Conservation (phyloP, 257 asterid genomes). For the Plectranthus barbatus region DNA sequence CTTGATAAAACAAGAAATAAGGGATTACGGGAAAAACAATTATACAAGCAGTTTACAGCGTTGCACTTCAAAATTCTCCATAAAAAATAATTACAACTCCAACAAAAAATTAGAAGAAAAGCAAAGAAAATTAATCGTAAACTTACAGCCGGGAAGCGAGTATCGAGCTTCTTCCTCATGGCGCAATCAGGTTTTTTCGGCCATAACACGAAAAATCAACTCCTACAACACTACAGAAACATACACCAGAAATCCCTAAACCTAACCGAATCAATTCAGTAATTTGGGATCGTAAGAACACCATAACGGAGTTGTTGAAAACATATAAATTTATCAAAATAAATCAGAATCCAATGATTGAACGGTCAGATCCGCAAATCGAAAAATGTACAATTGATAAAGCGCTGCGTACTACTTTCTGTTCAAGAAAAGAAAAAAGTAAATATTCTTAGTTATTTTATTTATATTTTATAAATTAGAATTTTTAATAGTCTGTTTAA, state of each 20-base stretch:
- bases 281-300: constrained; percentile 7
- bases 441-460: too few relatives aligned
- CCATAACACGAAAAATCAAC: constrained; percentile 8
- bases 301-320: background rate
- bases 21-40: constrained; percentile 8
- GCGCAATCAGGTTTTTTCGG: constrained; percentile 20
- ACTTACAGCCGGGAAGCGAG: background rate
- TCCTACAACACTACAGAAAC: background rate
- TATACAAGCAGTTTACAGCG: background rate
- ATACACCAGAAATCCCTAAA: background rate
- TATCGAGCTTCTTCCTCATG: too few relatives aligned
- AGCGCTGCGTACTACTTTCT: too few relatives aligned
- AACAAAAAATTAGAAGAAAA: background rate
- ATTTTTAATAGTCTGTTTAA: too few relatives aligned
- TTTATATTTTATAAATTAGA: too few relatives aligned
- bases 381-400: too few relatives aligned
- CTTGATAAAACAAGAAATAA: background rate
- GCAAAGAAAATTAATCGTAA: background rate
- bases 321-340: background rate
- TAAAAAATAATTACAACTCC: background rate
- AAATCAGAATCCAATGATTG: constrained; percentile 16
- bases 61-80: background rate
- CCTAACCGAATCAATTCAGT: constrained; percentile 12
- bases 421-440: too few relatives aligned
- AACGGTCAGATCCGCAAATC: constrained; percentile 20